These are phyloP conservation scores for Hygrocybe coccinea DNA, from an alignment of 768 basidiomycete genomes.

Conservation along the genomic window DNA sequence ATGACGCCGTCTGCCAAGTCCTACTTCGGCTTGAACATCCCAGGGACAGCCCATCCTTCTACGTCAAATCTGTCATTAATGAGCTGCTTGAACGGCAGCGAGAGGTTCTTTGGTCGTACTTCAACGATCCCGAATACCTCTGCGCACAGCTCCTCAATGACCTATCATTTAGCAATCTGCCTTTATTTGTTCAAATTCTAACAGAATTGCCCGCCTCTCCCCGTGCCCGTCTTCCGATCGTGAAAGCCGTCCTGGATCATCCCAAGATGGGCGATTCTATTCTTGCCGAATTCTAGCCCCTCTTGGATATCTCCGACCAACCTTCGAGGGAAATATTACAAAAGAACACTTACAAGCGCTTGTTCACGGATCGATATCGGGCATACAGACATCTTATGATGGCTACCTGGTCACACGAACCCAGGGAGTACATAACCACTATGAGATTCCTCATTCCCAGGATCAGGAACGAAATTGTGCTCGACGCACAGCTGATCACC, in stretches of 20 bases:
- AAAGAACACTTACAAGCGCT: conserved; percentile 16
- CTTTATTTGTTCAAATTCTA: neutral
- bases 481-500: conserved; percentile 11
- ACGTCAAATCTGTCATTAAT: neutral
- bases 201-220: conserved; percentile 2
- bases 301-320: conserved; percentile 14
- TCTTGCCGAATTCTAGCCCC: conserved; percentile 11
- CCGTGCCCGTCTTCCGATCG: conserved; percentile 12
- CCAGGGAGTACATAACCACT: conserved; percentile 12
- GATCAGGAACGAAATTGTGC: conserved; percentile 18
- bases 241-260: neutral
- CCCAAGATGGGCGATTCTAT: neutral
- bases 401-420: conserved; percentile 8
- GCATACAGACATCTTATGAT: conserved; percentile 13
- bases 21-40: conserved; percentile 12
- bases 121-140: conserved; percentile 11
- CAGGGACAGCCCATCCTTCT: conserved; percentile 10
- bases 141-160: neutral
- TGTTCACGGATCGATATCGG: conserved; percentile 12
- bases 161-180: neutral
- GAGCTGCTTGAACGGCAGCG: conserved; percentile 9
- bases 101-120: conserved; percentile 10
- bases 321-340: conserved; percentile 7
- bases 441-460: conserved; percentile 17
- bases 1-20: conserved; percentile 16